Percentiles rank a stretch among this genome's conserved stretches.
Evolutionary conservation across 2,329 filamentous ascomycete genomes (phyloP).

Genomic region (Didymella exigua): DNA sequence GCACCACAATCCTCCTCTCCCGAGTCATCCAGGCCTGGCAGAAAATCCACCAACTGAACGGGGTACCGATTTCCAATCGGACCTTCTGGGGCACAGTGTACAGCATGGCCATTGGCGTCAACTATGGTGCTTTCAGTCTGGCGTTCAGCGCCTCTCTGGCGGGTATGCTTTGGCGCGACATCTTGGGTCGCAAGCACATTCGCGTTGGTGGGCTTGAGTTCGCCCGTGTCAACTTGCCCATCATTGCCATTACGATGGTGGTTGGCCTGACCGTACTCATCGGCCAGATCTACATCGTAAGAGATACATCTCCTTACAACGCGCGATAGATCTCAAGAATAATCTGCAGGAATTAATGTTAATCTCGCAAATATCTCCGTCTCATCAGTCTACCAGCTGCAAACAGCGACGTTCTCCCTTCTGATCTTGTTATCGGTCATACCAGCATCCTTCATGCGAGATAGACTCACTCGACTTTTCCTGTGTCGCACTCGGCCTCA

Average conservation of each 20-base stretch:
- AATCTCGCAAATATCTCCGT: too few relatives aligned
- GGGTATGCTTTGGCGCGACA: slow-evolving; percentile 74
- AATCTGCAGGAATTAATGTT: too few relatives aligned
- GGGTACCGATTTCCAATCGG: slow-evolving; percentile 62
- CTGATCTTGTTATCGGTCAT: too few relatives aligned
- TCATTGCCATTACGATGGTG: slow-evolving; percentile 71
- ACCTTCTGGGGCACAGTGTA: slow-evolving; percentile 78
- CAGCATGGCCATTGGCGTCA: slow-evolving; percentile 75
- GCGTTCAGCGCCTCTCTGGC: slow-evolving; percentile 75
- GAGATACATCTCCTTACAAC: slow-evolving; percentile 49
- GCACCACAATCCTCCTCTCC: slow-evolving; percentile 74
- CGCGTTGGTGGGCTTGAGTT: slow-evolving; percentile 68
- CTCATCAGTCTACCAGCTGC: too few relatives aligned
- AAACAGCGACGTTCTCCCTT: too few relatives aligned
- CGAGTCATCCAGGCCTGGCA: slow-evolving; percentile 73
- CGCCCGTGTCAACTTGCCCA: slow-evolving; percentile 70
- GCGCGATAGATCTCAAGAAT: neutral
- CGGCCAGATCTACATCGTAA: slow-evolving; percentile 67
- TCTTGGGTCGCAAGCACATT: slow-evolving; percentile 71
- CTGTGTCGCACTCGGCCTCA: too few relatives aligned
- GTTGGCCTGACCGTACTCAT: slow-evolving; percentile 67
- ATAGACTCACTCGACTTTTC: too few relatives aligned
- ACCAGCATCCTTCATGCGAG: too few relatives aligned
- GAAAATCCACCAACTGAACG: slow-evolving; percentile 59
- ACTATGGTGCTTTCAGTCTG: slow-evolving; percentile 75